These are phyloP conservation scores for Teratosphaeriaceae sp. DNA, from an alignment of 2,329 filamentous ascomycete genomes.

Conservation along the genomic window DNA sequence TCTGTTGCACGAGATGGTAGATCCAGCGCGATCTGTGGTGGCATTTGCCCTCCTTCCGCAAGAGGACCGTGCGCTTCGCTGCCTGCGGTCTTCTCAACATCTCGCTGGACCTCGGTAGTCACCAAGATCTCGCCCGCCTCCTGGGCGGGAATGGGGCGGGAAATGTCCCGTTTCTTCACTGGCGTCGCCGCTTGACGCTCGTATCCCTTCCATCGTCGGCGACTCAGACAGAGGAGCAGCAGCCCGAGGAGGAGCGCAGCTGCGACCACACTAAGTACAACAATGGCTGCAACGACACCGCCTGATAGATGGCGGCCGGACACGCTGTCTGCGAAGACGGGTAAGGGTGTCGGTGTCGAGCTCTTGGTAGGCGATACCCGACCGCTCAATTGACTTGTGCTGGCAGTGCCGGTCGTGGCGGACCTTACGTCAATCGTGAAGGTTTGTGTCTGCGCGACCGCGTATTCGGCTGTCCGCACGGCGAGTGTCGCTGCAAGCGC, in stretches of 20 bases:
- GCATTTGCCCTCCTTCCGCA: conserved; percentile 21
- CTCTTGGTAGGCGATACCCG: conserved; percentile 6
- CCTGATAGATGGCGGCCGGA: conserved; percentile 7
- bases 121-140: conserved; percentile 23
- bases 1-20: conserved; percentile 21
- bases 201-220: conserved; percentile 12
- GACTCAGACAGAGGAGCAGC: conserved; percentile 21
- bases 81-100: conserved; percentile 34
- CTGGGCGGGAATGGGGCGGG: conserved; percentile 32
- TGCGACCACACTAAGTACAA: conserved; percentile 26
- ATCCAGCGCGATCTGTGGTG: conserved; percentile 34
- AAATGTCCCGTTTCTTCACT: conserved; percentile 31
- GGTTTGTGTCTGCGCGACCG: conserved; percentile 32
- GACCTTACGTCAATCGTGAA: conserved; percentile 37
- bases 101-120: conserved; percentile 20
- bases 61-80: conserved; percentile 13
- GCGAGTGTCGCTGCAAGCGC: conserved; percentile 39
- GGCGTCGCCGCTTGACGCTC: conserved; percentile 11
- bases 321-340: conserved; percentile 5
- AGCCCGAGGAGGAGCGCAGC: conserved; percentile 16
- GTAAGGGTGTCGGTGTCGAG: conserved; percentile 7
- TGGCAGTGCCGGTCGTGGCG: conserved; percentile 6
- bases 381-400: conserved; percentile 1
- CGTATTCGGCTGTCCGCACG: conserved; percentile 28
- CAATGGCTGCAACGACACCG: conserved; percentile 29